Percentiles rank a stretch among this genome's conserved stretches.
Conservation (phyloP, 129 eudicot species). For the Escallonia herrerae region DNA sequence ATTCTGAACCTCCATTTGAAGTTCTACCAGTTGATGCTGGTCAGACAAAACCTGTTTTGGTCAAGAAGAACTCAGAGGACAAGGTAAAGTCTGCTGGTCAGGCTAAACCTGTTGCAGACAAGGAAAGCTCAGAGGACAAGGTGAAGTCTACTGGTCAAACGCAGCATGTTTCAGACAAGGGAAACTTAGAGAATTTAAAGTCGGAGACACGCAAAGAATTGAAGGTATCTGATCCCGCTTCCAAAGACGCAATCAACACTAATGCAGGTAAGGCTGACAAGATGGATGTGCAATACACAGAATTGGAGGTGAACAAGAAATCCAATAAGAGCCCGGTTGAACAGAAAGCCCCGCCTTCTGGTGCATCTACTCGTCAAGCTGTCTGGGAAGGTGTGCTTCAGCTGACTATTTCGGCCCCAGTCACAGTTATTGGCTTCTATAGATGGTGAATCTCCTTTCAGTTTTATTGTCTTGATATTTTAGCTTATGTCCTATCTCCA, state of each 20-base stretch:
- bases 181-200: neutral
- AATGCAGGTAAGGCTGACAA: constrained; percentile 13
- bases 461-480: neutral
- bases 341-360: constrained; percentile 17
- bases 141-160: too few relatives aligned
- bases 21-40: constrained; percentile 38
- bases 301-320: constrained; percentile 16
- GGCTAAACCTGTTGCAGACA: too few relatives aligned
- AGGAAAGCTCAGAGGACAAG: too few relatives aligned
- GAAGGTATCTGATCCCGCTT: constrained; percentile 11
- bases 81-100: too few relatives aligned
- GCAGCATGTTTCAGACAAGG: too few relatives aligned
- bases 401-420: constrained; percentile 45
- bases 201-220: constrained; percentile 15
- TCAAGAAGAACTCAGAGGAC: constrained; percentile 11
- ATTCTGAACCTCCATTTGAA: constrained; percentile 78
- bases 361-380: constrained; percentile 23
- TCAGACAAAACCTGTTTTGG: constrained; percentile 1
- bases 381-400: constrained; percentile 76
- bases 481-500: too few relatives aligned
- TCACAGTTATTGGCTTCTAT: constrained; percentile 48
- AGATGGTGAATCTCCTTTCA: constrained; percentile 39
- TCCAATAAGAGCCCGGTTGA: constrained; percentile 18
- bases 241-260: constrained; percentile 21
- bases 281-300: constrained; percentile 14